Evolutionary conservation across 371 early-diverging fungal genomes (phyloP), one percentile per base, ranked within the genome.

Genomic region (Fennellomyces sp.): DNA sequence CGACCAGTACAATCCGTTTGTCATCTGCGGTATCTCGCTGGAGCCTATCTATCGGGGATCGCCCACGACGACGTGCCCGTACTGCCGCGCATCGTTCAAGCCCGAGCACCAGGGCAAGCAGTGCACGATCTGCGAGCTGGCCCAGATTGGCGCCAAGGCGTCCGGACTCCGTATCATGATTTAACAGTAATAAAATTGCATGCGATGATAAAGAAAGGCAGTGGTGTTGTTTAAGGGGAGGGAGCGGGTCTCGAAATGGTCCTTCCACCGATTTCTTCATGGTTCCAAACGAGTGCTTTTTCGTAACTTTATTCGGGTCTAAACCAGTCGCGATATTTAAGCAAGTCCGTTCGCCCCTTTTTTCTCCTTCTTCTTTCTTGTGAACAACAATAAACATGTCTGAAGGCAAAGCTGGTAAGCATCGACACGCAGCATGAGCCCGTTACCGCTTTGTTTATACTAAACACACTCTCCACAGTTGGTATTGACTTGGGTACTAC

Each of bases 401-500:
- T 61, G 28, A 60, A 21, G 59, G 65, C 61, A 58, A 62, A 72
- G 29, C 72, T 71, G 59, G 49, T 49, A 51, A 36, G 42, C 38
- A 35, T 35, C 12, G 33, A 35, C 21, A 17, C 17, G 17, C 19
- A 17, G 10, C 39, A 88, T 65, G 89, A 91, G 56, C 71, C 83
- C 27, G 39, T 26, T 39, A 54, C 55, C 10, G 23, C 25, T 17
- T 36, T 19, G 23, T 26, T 39, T 31, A 29, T 45, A 41, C 45
- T 17, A 45, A 23, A 17, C 15, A 26, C 21, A 52, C 27, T 15
- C 27, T 54, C 55, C 25, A 27, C 27, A 68, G 79, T 93, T 78
- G 93, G 93, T 85, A 93, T 93, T 80, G 98, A 99, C 89, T 88
- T 99, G 80, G 99, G 99, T 80, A 99, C 99, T 75, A 99, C 99